phyloP scores from a whole-genome alignment of 495 filamentous ascomycete genomes.

The Penicillium argentinense region DNA sequence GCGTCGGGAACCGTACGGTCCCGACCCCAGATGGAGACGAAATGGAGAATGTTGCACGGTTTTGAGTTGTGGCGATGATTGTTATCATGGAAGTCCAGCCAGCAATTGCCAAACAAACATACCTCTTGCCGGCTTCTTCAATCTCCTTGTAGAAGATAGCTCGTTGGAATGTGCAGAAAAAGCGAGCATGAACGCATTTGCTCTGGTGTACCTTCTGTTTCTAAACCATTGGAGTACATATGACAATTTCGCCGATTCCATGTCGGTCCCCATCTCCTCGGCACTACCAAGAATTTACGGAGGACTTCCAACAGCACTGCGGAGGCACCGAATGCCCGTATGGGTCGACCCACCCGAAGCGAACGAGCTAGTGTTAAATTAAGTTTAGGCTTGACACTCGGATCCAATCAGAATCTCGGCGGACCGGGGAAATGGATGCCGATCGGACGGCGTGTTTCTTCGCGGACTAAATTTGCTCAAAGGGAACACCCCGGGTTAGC shows the following conservation, averaged over 20 bases:
- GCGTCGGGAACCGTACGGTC: neutral
- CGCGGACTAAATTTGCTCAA: neutral
- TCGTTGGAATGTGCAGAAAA: too few relatives aligned
- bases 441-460: neutral
- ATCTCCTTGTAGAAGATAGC: too few relatives aligned
- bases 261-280: neutral
- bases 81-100: neutral
- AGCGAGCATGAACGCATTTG: neutral
- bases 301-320: too few relatives aligned
- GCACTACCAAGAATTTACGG: neutral
- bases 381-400: neutral
- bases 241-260: neutral
- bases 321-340: neutral
- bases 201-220: too few relatives aligned
- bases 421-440: neutral
- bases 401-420: neutral
- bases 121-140: too few relatives aligned
- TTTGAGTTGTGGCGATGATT: neutral
- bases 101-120: too few relatives aligned
- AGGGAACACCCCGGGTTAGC: neutral
- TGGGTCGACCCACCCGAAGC: neutral
- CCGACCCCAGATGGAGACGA: neutral
- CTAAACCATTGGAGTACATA: too few relatives aligned
- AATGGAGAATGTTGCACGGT: neutral
- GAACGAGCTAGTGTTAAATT: neutral